Evolutionary conservation across 2,329 filamentous ascomycete species (phyloP).

Genomic region (Pyrenochaeta sp.): DNA sequence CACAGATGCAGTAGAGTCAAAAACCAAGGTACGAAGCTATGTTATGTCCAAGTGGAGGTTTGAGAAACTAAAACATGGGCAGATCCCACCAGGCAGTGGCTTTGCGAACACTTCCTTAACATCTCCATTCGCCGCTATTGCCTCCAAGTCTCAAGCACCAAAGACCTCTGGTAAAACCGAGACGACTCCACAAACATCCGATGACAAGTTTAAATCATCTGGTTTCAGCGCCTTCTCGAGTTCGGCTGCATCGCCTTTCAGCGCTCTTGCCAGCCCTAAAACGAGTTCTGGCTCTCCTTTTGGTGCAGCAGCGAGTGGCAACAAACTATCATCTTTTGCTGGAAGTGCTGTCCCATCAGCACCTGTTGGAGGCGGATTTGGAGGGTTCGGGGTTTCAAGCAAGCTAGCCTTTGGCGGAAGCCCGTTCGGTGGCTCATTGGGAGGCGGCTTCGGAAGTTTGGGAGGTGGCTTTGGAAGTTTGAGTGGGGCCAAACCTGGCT

Average conservation of each 20-base stretch:
- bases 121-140: conserved; percentile 59
- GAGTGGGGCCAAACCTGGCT: conserved; percentile 42
- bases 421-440: conserved; percentile 55
- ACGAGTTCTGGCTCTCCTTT: conserved; percentile 47
- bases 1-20: conserved; percentile 24
- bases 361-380: conserved; percentile 38
- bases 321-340: conserved; percentile 41
- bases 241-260: conserved; percentile 49
- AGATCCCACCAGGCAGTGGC: conserved; percentile 50
- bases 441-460: conserved; percentile 41
- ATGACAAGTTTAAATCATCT: conserved; percentile 61
- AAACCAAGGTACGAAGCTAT: conserved; percentile 31
- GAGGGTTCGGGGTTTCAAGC: conserved; percentile 42
- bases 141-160: conserved; percentile 44
- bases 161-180: conserved; percentile 27
- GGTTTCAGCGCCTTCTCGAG: conserved; percentile 55
- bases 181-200: conserved; percentile 48
- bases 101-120: conserved; percentile 57
- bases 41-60: background rate
- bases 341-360: conserved; percentile 23
- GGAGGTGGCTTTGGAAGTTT: conserved; percentile 39
- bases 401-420: conserved; percentile 46
- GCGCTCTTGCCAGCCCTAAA: conserved; percentile 26
- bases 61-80: conserved; percentile 16
- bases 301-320: conserved; percentile 35